Evolutionary conservation across 2,329 filamentous ascomycete species (phyloP).

Genomic region (Epichloe sibirici): DNA sequence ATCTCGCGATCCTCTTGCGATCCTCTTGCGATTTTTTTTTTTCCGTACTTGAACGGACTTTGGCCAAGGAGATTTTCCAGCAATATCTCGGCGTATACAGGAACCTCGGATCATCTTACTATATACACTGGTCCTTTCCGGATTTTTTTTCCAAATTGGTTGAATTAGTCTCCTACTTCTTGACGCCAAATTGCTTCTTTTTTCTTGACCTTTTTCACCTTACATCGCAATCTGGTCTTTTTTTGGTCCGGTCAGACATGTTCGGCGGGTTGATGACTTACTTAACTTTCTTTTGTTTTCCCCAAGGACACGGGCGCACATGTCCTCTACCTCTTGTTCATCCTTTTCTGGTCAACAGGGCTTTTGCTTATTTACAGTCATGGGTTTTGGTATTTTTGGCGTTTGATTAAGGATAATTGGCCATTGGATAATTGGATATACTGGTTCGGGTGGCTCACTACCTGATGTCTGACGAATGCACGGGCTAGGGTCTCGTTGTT

Average conservation of each 20-base stretch:
- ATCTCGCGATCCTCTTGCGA: background rate
- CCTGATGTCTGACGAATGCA: constrained; percentile 1
- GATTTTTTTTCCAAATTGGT: background rate
- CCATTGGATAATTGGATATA: background rate
- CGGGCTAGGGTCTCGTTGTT: background rate
- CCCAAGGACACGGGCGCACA: background rate
- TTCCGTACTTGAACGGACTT: background rate
- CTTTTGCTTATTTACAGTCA: background rate
- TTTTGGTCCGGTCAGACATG: background rate
- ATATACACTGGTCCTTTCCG: background rate
- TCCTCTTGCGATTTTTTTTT: background rate
- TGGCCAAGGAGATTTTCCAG: background rate
- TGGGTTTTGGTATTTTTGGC: background rate
- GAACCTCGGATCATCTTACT: background rate
- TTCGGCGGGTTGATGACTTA: background rate
- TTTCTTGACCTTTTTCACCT: background rate
- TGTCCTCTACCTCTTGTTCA: background rate
- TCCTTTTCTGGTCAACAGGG: background rate
- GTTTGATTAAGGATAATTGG: constrained; percentile 4
- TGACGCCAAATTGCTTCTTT: background rate
- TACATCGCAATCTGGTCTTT: background rate
- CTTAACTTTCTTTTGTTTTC: background rate
- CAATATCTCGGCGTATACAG: constrained; percentile 1
- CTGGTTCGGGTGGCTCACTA: background rate
- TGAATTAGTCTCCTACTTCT: background rate